Conservation (phyloP, 208 protist genomes). For the Trypanosoma theileri region DNA sequence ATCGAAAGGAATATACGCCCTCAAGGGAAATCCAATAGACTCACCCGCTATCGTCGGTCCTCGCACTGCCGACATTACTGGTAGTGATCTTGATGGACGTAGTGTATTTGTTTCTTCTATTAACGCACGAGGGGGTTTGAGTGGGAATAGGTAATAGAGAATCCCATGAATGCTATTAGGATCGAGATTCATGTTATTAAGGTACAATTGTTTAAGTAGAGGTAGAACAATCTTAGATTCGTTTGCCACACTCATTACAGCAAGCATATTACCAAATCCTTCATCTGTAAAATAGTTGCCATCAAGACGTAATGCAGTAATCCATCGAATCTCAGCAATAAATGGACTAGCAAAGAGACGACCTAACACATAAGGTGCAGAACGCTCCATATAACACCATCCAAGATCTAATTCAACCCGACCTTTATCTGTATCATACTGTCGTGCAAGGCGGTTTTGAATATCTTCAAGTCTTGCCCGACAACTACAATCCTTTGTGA, state of each 20-base stretch:
- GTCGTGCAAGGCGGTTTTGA: slow-evolving; percentile 45
- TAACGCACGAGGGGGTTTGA: slow-evolving; percentile 4
- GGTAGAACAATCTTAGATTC: slow-evolving; percentile 51
- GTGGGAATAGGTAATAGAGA: slow-evolving; percentile 70
- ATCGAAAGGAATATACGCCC: slow-evolving; percentile 38
- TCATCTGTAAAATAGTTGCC: slow-evolving; percentile 83
- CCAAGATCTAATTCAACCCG: slow-evolving; percentile 73
- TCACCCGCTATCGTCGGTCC: slow-evolving; percentile 17
- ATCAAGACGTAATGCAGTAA: slow-evolving; percentile 77
- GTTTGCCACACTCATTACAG: slow-evolving; percentile 59
- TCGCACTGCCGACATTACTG: slow-evolving; percentile 17
- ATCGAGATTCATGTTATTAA: slow-evolving; percentile 86
- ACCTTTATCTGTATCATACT: slow-evolving; percentile 55
- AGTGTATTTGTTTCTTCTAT: slow-evolving; percentile 18
- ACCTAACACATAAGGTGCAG: slow-evolving; percentile 71
- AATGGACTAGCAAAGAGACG: slow-evolving; percentile 54
- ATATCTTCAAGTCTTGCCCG: slow-evolving; percentile 63
- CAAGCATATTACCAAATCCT: slow-evolving; percentile 71
- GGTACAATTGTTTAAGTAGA: slow-evolving; percentile 65
- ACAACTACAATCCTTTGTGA: slow-evolving; percentile 66
- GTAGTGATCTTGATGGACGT: slow-evolving; percentile 12
- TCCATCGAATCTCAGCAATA: slow-evolving; percentile 58
- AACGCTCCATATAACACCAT: slow-evolving; percentile 76
- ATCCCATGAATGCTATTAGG: slow-evolving; percentile 50
- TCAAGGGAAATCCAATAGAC: slow-evolving; percentile 24